Conservation (phyloP, 352 stramenopile genomes). For the Phytopythium cucurbitacearum region DNA sequence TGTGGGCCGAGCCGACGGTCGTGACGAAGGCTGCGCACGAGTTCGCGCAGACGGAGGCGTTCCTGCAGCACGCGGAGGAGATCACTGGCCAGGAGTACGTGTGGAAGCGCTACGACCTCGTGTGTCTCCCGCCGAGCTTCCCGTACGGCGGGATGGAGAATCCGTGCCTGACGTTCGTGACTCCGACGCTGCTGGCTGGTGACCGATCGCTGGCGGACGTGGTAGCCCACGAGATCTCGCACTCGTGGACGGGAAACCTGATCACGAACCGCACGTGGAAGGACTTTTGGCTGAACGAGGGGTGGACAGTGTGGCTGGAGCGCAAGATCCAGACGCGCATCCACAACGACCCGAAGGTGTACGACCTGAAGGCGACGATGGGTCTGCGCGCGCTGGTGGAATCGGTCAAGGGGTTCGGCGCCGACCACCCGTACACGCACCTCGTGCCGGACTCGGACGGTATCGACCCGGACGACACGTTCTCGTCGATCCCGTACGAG, state of each 20-base stretch:
- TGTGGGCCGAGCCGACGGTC: conserved; percentile 95
- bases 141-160: conserved; percentile 83
- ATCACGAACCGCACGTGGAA: conserved; percentile 96
- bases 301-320: conserved; percentile 97
- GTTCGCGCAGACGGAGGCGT: conserved; percentile 94
- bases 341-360: conserved; percentile 31
- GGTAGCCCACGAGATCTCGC: conserved; percentile 96
- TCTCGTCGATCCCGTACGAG: conserved; percentile 95
- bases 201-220: conserved; percentile 95
- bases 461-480: conserved; percentile 95
- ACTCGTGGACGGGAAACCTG: conserved; percentile 97
- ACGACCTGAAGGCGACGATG: conserved; percentile 56
- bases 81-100: conserved; percentile 92
- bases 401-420: conserved; percentile 44
- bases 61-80: conserved; percentile 89
- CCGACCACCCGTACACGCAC: conserved; percentile 79
- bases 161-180: conserved; percentile 94
- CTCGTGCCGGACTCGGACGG: conserved; percentile 84
- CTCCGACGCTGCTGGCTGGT: conserved; percentile 92
- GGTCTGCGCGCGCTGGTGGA: conserved; percentile 38
- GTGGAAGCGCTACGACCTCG: conserved; percentile 97
- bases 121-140: conserved; percentile 96
- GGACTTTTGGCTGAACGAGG: conserved; percentile 99
- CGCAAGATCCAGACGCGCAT: conserved; percentile 92
- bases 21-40: conserved; percentile 91